These are phyloP conservation scores for Suillus alpinus DNA, from an alignment of 768 basidiomycete species.

Conservation along the genomic window DNA sequence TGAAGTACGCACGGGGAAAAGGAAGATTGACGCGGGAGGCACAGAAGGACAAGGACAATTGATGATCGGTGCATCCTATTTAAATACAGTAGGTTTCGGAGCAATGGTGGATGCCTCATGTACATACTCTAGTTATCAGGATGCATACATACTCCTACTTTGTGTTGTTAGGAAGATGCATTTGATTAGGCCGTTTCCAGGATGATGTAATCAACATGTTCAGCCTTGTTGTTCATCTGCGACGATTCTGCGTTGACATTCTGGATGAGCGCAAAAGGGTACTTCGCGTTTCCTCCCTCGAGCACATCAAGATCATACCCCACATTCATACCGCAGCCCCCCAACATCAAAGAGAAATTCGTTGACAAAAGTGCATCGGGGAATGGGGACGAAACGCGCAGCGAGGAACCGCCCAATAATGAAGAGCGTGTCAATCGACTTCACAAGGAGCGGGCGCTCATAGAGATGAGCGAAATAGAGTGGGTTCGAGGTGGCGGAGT, in stretches of 20 bases:
- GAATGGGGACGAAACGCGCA: background rate
- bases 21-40: constrained; percentile 70
- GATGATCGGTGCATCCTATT: background rate
- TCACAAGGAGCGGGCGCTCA: constrained; percentile 39
- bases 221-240: background rate
- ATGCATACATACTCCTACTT: background rate
- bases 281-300: constrained; percentile 2
- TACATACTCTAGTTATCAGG: background rate
- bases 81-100: background rate
- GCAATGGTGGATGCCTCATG: background rate
- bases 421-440: constrained; percentile 19
- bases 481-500: constrained; percentile 62
- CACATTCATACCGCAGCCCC: background rate
- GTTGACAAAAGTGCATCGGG: background rate
- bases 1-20: constrained; percentile 71
- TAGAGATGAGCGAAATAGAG: constrained; percentile 49
- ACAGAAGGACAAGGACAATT: constrained; percentile 7
- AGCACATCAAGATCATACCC: background rate
- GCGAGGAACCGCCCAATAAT: constrained; percentile 2
- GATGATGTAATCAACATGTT: background rate
- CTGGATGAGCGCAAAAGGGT: background rate
- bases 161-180: background rate
- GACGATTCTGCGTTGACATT: background rate
- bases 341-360: background rate
- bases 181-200: background rate